Base-by-base conservation (phyloP, 2,329 filamentous ascomycete species). In the Fusarium anthophilum region DNA sequence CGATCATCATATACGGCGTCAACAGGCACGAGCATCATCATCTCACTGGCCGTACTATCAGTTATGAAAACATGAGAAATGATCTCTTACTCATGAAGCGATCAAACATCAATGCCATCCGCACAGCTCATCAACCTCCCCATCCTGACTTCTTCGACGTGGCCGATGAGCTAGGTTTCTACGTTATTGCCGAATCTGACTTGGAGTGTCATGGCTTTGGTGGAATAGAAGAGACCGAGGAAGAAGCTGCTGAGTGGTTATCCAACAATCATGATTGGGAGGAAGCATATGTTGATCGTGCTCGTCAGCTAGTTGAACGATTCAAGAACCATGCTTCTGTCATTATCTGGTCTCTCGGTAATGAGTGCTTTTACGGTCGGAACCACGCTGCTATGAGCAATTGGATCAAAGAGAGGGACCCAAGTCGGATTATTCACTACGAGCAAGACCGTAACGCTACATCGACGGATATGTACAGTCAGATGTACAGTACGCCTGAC, bases 21-120 rank as follows among this genome's bases (percentile, higher is more conserved):
- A 94, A 94, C 76, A 86, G 91, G 39, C 92, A 94, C 73, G 92
- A 94, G 66, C 91, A 94, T 72, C 90, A 93, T 74, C 88, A 91
- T 0, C 83, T 86, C 63, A 87, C 86, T 10, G 91, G 91, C 1
- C 87, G 91, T 2, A 86, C 90, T 1, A 89, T 93, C 2, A 90
- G 90, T 0, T 86, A 88, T 35, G 86, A 88, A 0, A 89, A 88
- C n/a, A 86, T 93, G 75, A 84, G 87, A 60, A 81, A 84, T 3
- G 92, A 94, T 70, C 83, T 94, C 7, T 70, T 91, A 6, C 82
- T 87, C 8, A 94, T 94, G 91, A 93, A 93, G 79, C 82, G 82
- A 3, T 87, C 92, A 80, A 92, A 93, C 72, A 88, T 94, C 78
- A 94, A 94, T 70, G 90, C 91, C 5, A 86, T 94, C 15, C 88